These are phyloP conservation scores for Crassisporium funariophilum DNA, from an alignment of 768 basidiomycete species.

Conservation along the genomic window DNA sequence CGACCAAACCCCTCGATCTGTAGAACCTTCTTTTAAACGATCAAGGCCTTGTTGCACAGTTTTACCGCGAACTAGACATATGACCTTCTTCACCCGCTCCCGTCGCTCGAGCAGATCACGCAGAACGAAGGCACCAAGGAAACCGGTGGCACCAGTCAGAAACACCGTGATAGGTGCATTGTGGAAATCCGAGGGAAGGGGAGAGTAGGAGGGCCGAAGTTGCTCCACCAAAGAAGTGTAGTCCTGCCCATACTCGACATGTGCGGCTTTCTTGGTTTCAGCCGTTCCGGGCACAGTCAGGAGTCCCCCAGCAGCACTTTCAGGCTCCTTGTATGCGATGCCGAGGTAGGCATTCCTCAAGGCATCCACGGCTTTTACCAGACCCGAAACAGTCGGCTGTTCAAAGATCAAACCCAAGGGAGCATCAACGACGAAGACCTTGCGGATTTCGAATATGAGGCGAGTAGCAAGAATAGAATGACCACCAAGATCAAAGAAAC, in stretches of 20 bases:
- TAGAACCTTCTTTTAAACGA: conserved; percentile 70
- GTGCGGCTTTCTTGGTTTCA: conserved; percentile 26
- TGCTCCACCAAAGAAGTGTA: conserved; percentile 59
- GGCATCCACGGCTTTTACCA: conserved; percentile 74
- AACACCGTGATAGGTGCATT: conserved; percentile 72
- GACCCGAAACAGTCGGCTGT: conserved; percentile 78
- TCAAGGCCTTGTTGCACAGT: conserved; percentile 59
- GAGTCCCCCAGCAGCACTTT: conserved; percentile 4
- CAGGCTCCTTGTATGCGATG: conserved; percentile 40
- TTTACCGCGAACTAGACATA: conserved; percentile 87
- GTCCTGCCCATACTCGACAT: conserved; percentile 81
- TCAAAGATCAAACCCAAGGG: conserved; percentile 93
- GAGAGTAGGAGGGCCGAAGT: conserved; percentile 62
- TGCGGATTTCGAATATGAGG: conserved; percentile 95
- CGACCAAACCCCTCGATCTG: conserved; percentile 86
- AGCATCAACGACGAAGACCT: conserved; percentile 86
- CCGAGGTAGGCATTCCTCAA: conserved; percentile 83
- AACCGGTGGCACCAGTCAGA: conserved; percentile 96
- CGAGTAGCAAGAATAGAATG: conserved; percentile 98
- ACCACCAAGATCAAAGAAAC: conserved; percentile 97
- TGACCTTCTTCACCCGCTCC: conserved; percentile 76
- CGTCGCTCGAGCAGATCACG: conserved; percentile 69
- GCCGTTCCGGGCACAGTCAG: conserved; percentile 2
- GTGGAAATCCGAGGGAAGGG: conserved; percentile 59
- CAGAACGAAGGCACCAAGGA: conserved; percentile 92